A percentile compares a stretch with the other conserved stretches of the same genome.
These are phyloP conservation scores for Melampsora abietis-canadensis DNA, from an alignment of 1,284 basidiomycete genomes.

Conservation along the genomic window DNA sequence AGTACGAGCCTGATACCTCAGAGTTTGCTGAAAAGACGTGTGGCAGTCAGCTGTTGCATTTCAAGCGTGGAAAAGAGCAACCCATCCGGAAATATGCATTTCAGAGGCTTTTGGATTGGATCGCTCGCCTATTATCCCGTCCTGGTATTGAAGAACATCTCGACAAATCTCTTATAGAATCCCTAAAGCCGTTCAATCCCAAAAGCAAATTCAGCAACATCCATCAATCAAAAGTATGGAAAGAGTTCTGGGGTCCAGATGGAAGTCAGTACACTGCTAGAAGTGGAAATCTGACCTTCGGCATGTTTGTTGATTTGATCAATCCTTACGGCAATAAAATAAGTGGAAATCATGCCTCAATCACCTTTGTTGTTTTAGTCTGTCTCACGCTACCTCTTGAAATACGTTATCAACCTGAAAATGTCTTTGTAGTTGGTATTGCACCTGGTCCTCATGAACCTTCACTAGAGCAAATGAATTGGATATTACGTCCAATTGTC, in stretches of 20 bases:
- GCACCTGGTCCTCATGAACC: too few species aligned
- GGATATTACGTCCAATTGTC: slow-evolving; percentile 48
- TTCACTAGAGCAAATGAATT: slow-evolving; percentile 40
- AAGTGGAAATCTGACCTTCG: background rate
- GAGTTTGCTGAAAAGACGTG: too few species aligned
- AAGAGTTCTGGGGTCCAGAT: slow-evolving; percentile 3
- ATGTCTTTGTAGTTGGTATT: too few species aligned
- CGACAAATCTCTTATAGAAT: too few species aligned
- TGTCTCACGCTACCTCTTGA: slow-evolving; percentile 47
- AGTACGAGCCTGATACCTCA: too few species aligned
- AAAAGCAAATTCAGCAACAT: background rate
- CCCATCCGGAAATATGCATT: too few species aligned
- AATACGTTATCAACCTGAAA: slow-evolving; percentile 17
- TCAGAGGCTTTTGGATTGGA: too few species aligned
- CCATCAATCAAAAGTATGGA: slow-evolving; percentile 16
- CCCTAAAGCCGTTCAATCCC: too few species aligned
- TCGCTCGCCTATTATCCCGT: too few species aligned
- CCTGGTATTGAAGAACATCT: too few species aligned
- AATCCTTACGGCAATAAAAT: slow-evolving; percentile 4
- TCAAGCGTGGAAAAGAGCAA: too few species aligned
- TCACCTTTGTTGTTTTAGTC: slow-evolving; percentile 2
- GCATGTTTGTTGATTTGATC: background rate
- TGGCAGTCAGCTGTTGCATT: too few species aligned
- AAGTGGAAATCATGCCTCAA: slow-evolving; percentile 21
- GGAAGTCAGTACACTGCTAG: background rate